These are phyloP conservation scores for Diplodia seriata DNA, from an alignment of 2,329 filamentous ascomycete genomes.

Conservation along the genomic window DNA sequence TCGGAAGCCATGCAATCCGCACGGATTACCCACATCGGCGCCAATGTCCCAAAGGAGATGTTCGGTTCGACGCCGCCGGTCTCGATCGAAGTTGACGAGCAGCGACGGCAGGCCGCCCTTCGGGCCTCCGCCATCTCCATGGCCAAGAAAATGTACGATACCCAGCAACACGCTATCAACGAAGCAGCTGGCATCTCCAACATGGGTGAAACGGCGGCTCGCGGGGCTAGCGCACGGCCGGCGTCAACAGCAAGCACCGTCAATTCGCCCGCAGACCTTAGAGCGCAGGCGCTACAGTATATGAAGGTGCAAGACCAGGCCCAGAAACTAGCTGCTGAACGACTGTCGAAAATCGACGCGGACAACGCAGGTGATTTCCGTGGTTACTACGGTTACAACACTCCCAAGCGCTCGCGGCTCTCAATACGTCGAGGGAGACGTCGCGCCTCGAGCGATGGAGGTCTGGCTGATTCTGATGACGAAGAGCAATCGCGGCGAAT, in stretches of 20 bases:
- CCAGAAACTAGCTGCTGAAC: constrained; percentile 83
- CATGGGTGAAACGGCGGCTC: constrained; percentile 46
- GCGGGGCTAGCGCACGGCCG: constrained; percentile 43
- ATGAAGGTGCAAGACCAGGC: constrained; percentile 83
- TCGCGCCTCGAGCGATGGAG: constrained; percentile 71
- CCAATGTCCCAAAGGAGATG: constrained; percentile 75
- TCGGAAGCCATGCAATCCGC: constrained; percentile 66
- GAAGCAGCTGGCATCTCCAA: constrained; percentile 50
- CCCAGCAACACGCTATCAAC: constrained; percentile 69
- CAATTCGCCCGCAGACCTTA: constrained; percentile 52
- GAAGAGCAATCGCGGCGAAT: constrained; percentile 74
- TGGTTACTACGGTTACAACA: constrained; percentile 75
- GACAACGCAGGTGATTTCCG: constrained; percentile 72
- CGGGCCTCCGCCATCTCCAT: constrained; percentile 86
- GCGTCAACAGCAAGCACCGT: constrained; percentile 40
- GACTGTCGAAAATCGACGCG: constrained; percentile 75
- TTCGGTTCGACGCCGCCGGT: constrained; percentile 79
- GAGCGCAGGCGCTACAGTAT: constrained; percentile 58
- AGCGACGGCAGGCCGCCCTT: constrained; percentile 72
- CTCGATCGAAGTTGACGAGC: constrained; percentile 74
- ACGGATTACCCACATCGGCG: constrained; percentile 68
- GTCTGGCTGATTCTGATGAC: constrained; percentile 62
- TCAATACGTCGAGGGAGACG: constrained; percentile 61
- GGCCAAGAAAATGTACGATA: constrained; percentile 84
- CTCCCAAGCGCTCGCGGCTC: constrained; percentile 55